Percentiles rank a stretch among this genome's conserved stretches.
These are phyloP conservation scores for Candida sp. DNA, from an alignment of 1,139 yeast species.

Conservation along the genomic window DNA sequence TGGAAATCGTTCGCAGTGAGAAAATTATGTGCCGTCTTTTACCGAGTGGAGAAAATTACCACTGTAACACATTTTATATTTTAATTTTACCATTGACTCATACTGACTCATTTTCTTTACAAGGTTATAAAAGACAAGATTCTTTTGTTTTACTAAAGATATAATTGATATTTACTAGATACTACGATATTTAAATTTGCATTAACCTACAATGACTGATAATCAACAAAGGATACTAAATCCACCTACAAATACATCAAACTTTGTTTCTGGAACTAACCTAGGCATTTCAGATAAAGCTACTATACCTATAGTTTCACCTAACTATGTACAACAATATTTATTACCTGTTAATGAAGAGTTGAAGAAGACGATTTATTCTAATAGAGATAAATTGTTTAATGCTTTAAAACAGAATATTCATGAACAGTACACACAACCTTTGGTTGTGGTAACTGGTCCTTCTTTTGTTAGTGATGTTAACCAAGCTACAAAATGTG, in stretches of 20 bases:
- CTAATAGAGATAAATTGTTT: slow-evolving; percentile 14
- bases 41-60: too few relatives aligned
- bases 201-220: too few relatives aligned
- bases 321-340: slow-evolving; percentile 42
- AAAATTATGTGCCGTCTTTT: too few relatives aligned
- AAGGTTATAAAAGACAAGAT: too few relatives aligned
- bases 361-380: slow-evolving; percentile 24
- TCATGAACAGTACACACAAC: slow-evolving; percentile 8
- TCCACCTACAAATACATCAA: not conserved
- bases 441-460: slow-evolving; percentile 37
- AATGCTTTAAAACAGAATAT: slow-evolving; percentile 11
- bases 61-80: too few relatives aligned
- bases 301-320: slow-evolving; percentile 37
- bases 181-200: too few relatives aligned
- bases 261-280: slow-evolving; percentile 14
- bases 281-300: slow-evolving; percentile 24
- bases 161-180: too few relatives aligned
- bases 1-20: too few relatives aligned
- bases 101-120: too few relatives aligned
- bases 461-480: slow-evolving; percentile 28
- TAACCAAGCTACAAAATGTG: slow-evolving; percentile 33
- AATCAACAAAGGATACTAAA: not conserved
- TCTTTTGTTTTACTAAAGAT: too few relatives aligned
- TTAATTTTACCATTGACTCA: too few relatives aligned
- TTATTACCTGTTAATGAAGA: slow-evolving; percentile 30